Conservation (phyloP, 148 eudicot genomes). For the Euryodendron excelsum region DNA sequence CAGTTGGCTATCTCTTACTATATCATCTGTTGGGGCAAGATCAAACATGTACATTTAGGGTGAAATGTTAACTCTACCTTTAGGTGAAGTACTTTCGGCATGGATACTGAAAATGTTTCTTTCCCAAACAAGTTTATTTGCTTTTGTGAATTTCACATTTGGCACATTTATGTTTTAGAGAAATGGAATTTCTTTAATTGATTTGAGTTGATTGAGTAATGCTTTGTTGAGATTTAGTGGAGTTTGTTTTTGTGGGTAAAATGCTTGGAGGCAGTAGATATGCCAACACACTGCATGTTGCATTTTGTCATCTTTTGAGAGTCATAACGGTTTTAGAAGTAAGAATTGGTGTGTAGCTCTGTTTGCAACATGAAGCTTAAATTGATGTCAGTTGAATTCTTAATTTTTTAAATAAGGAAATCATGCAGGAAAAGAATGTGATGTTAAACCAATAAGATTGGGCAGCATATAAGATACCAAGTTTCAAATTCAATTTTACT, state of each 20-base stretch:
- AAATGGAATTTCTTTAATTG: not conserved
- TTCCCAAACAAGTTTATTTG: too few species aligned
- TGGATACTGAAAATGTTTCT: not conserved
- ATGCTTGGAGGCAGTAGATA: conserved; percentile 38
- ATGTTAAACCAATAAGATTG: too few species aligned
- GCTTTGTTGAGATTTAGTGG: not conserved
- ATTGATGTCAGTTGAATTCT: too few species aligned
- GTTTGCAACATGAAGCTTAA: conserved; percentile 31
- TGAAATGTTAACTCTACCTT: not conserved
- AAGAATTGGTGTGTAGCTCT: conserved; percentile 23
- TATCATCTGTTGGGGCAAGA: not conserved
- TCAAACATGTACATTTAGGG: not conserved
- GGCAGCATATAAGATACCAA: not conserved
- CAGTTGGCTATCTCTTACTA: not conserved
- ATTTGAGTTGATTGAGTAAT: not conserved
- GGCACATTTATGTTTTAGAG: not conserved
- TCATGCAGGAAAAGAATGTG: too few species aligned
- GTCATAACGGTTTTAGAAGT: too few species aligned
- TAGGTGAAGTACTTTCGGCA: not conserved
- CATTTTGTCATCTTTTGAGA: too few species aligned
- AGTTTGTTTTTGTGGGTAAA: conserved; percentile 20
- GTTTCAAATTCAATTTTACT: not conserved
- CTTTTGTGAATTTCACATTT: not conserved
- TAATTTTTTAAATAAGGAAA: too few species aligned
- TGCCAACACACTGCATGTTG: conserved; percentile 75